A percentile compares a stretch with the other conserved stretches of the same genome.
phyloP scores from a whole-genome alignment of 2,329 filamentous ascomycete genomes.

The Aspergillus sergii region DNA sequence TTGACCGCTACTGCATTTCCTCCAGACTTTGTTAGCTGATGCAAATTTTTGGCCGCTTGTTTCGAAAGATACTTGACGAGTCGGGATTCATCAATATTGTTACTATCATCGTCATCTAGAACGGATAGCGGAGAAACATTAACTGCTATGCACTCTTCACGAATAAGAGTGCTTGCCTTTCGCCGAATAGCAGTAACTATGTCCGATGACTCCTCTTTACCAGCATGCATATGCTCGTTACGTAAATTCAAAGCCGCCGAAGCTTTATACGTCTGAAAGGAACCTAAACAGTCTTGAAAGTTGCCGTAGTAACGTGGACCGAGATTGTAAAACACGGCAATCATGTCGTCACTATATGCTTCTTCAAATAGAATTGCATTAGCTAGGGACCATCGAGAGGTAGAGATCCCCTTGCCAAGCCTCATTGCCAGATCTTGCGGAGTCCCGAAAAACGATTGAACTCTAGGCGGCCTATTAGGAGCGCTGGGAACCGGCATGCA shows the following conservation, averaged over 20 bases:
- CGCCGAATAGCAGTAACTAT: slow-evolving; percentile 86
- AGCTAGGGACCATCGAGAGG: slow-evolving; percentile 84
- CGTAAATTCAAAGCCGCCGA: slow-evolving; percentile 87
- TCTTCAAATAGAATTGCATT: slow-evolving; percentile 89
- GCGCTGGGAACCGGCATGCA: slow-evolving; percentile 67
- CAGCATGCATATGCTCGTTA: slow-evolving; percentile 86
- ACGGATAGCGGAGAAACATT: slow-evolving; percentile 81
- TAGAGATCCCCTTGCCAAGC: slow-evolving; percentile 71
- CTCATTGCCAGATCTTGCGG: slow-evolving; percentile 82
- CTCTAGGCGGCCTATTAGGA: slow-evolving; percentile 56
- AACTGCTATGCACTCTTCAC: slow-evolving; percentile 78
- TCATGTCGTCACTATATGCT: slow-evolving; percentile 82
- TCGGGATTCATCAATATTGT: slow-evolving; percentile 70
- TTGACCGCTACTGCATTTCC: slow-evolving; percentile 84
- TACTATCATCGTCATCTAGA: slow-evolving; percentile 78
- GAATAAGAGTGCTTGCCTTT: slow-evolving; percentile 78
- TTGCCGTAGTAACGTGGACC: slow-evolving; percentile 93
- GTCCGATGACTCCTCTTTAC: slow-evolving; percentile 87
- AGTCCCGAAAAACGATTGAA: slow-evolving; percentile 92
- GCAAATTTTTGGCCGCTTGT: slow-evolving; percentile 67
- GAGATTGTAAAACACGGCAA: slow-evolving; percentile 87
- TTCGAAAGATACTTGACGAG: slow-evolving; percentile 76
- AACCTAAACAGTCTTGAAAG: slow-evolving; percentile 93
- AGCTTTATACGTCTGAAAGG: slow-evolving; percentile 93
- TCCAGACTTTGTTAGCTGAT: slow-evolving; percentile 70